A percentile compares a stretch with the other conserved stretches of the same genome.
Conservation (phyloP, 2,329 filamentous ascomycete genomes). For the Aureobasidium subglaciale region DNA sequence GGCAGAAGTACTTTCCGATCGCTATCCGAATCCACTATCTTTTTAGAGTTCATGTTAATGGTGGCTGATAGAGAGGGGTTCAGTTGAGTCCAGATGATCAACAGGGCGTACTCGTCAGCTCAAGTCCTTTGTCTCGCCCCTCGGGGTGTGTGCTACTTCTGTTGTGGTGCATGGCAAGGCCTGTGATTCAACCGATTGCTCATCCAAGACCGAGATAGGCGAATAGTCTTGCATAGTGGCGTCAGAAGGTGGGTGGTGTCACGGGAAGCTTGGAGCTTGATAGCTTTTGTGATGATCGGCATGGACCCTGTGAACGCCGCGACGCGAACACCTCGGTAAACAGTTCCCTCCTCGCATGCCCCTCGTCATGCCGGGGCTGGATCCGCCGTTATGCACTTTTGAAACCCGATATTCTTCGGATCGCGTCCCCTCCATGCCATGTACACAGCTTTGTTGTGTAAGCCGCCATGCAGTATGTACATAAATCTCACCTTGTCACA, state of each 20-base stretch:
- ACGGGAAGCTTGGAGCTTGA: neutral
- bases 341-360: neutral
- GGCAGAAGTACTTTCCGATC: neutral
- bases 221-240: neutral
- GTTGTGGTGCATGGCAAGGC: neutral
- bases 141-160: too few species aligned
- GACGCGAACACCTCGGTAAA: neutral
- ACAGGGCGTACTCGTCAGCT: neutral
- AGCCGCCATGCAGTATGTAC: too few species aligned
- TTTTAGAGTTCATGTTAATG: neutral
- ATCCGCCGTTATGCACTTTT: neutral
- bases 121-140: neutral
- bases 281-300: neutral
- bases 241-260: neutral
- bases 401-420: neutral
- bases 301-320: neutral
- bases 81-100: neutral
- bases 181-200: neutral
- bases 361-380: neutral
- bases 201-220: neutral
- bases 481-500: too few species aligned
- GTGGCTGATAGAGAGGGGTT: constrained; percentile 9
- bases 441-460: too few species aligned
- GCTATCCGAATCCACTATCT: neutral
- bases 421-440: too few species aligned